phyloP scores from a whole-genome alignment of 306 rosid genomes.

The Comarum palustre region DNA sequence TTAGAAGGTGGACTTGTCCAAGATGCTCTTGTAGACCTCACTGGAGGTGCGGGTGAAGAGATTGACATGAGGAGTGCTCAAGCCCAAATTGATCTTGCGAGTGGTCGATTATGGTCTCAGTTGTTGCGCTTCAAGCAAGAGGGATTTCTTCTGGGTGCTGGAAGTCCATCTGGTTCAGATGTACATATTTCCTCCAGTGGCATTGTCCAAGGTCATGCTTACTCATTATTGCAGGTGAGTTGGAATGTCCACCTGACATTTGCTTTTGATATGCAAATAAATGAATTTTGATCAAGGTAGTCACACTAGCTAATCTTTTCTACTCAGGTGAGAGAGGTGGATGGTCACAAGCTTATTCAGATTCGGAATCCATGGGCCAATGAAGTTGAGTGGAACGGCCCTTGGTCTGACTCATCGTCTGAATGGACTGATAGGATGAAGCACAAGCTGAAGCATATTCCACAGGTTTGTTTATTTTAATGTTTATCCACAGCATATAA shows the following conservation, averaged over 20 bases:
- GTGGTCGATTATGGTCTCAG: slow-evolving; percentile 98
- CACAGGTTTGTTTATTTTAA: slow-evolving; percentile 57
- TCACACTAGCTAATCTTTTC: slow-evolving; percentile 12
- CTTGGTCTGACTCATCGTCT: slow-evolving; percentile 91
- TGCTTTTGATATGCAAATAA: background rate
- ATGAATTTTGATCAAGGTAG: background rate
- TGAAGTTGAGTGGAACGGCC: slow-evolving; percentile 99
- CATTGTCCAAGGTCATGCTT: slow-evolving; percentile 99
- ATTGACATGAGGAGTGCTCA: slow-evolving; percentile 95
- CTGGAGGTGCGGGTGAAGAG: slow-evolving; percentile 99
- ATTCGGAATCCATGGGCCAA: slow-evolving; percentile 99
- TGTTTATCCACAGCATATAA: slow-evolving; percentile 3
- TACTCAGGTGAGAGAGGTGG: slow-evolving; percentile 82
- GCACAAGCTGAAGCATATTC: slow-evolving; percentile 89
- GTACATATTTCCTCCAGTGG: slow-evolving; percentile 97
- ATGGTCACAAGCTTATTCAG: slow-evolving; percentile 97
- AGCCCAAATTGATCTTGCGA: slow-evolving; percentile 99
- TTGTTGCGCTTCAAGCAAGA: slow-evolving; percentile 93
- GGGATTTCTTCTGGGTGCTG: slow-evolving; percentile 95
- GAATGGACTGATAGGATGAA: slow-evolving; percentile 98
- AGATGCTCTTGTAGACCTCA: slow-evolving; percentile 98
- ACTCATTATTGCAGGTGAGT: slow-evolving; percentile 84
- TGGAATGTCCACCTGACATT: background rate
- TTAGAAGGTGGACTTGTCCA: slow-evolving; percentile 99
- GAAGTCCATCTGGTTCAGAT: slow-evolving; percentile 98